These are phyloP conservation scores for Dittrichia graveolens DNA, from an alignment of 129 eudicot genomes.

Conservation along the genomic window DNA sequence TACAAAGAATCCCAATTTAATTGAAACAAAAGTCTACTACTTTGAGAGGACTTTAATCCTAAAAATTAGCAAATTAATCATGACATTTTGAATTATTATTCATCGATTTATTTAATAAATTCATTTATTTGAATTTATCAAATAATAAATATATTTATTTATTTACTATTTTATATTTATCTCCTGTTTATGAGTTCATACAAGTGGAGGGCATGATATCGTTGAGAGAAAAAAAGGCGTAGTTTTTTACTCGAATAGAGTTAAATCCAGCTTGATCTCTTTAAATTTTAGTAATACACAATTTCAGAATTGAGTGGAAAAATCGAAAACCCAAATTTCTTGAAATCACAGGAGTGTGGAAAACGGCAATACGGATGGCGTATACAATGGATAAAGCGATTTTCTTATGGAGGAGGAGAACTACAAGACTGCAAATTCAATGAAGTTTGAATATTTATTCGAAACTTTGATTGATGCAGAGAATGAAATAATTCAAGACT, in stretches of 20 bases:
- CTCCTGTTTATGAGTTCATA: neutral
- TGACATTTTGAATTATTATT: neutral
- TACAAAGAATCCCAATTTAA: too few relatives aligned
- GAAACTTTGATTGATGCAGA: slow-evolving; percentile 4
- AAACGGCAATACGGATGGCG: slow-evolving; percentile 23
- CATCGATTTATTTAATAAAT: neutral
- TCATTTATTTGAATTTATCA: neutral
- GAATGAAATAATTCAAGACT: slow-evolving; percentile 20
- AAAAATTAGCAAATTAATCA: too few relatives aligned
- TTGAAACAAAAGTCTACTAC: too few relatives aligned
- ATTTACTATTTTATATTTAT: neutral
- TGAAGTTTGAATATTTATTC: slow-evolving; percentile 17
- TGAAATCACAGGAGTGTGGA: neutral
- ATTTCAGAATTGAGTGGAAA: slow-evolving; percentile 29
- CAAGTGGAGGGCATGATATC: slow-evolving; percentile 16
- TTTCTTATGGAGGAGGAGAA: slow-evolving; percentile 9
- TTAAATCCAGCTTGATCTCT: slow-evolving; percentile 27
- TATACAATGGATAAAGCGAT: neutral
- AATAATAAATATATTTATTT: neutral
- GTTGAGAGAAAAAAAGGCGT: neutral
- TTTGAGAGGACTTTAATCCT: too few relatives aligned
- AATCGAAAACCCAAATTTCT: slow-evolving; percentile 18
- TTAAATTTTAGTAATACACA: slow-evolving; percentile 23
- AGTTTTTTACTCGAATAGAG: slow-evolving; percentile 6
- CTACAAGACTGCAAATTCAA: slow-evolving; percentile 25